Conservation (phyloP, 2,329 filamentous ascomycete species). For the Neofusicoccum ribis region DNA sequence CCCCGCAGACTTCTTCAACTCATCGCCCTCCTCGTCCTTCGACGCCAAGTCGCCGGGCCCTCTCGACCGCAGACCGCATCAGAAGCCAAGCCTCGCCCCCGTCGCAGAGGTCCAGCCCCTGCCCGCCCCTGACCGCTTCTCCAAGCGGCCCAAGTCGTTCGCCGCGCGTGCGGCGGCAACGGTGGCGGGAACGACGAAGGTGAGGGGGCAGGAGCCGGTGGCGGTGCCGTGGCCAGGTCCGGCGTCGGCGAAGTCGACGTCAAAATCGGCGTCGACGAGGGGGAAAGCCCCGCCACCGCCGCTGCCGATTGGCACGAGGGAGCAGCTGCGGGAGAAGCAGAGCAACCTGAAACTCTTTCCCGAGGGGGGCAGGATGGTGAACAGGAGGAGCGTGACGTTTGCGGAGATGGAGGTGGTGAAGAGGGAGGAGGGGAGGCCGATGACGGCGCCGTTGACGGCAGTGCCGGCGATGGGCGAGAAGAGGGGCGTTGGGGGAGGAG, state of each 20-base stretch:
- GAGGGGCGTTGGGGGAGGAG: no score
- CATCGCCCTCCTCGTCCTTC: not conserved
- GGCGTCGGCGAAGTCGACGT: not conserved
- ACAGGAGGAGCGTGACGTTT: not conserved
- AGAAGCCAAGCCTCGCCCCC: not conserved
- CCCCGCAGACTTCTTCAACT: not conserved
- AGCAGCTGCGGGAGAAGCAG: not conserved
- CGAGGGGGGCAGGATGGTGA: not conserved
- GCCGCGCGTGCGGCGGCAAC: not conserved
- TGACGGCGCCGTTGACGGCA: not conserved
- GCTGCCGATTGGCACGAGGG: not conserved
- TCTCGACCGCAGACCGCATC: not conserved
- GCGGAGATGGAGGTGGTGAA: not conserved
- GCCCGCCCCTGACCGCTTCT: conserved; percentile 1
- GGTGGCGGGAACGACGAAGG: not conserved
- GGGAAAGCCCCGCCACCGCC: not conserved
- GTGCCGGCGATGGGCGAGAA: not conserved
- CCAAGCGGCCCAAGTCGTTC: not conserved
- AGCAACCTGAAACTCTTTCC: not conserved
- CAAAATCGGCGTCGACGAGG: not conserved
- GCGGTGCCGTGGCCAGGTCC: not conserved
- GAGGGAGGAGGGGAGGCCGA: not conserved
- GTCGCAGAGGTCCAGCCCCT: not conserved
- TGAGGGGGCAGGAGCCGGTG: not conserved
- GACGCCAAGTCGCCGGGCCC: not conserved